These are phyloP conservation scores for Apiotrichum montevideense DNA, from an alignment of 1,284 basidiomycete species.

Conservation along the genomic window DNA sequence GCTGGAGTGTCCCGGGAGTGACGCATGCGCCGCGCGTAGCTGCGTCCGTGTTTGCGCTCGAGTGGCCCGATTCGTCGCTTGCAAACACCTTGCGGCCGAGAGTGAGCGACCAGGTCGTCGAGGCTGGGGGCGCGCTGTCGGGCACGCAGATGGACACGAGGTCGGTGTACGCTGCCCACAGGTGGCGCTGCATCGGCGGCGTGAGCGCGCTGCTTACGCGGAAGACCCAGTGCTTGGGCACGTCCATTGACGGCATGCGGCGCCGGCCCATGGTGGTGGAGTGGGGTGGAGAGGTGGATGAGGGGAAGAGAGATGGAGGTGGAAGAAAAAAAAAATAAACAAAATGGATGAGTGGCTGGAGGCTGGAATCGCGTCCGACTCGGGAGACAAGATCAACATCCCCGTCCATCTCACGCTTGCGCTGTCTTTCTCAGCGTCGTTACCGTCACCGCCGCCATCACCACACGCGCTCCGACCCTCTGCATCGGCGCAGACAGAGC, in stretches of 20 bases:
- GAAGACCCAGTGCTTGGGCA: neutral
- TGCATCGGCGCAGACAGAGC: too few species aligned
- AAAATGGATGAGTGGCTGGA: too few species aligned
- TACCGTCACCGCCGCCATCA: too few species aligned
- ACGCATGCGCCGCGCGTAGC: neutral
- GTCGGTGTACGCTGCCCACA: slow-evolving; percentile 1
- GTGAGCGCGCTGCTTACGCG: neutral
- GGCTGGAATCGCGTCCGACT: too few species aligned
- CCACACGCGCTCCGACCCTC: too few species aligned
- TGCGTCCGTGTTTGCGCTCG: neutral
- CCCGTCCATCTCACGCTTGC: too few species aligned
- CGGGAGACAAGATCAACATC: too few species aligned
- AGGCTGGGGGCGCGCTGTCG: neutral
- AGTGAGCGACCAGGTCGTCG: neutral
- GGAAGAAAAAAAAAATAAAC: too few species aligned
- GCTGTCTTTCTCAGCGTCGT: too few species aligned
- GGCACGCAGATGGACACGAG: neutral
- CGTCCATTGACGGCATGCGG: neutral
- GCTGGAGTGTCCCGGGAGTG: neutral
- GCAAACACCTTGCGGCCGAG: slow-evolving; percentile 1
- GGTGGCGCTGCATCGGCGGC: slow-evolving; percentile 1
- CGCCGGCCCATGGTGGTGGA: neutral
- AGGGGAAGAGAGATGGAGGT: neutral
- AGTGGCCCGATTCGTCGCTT: neutral
- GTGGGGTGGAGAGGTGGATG: too few species aligned